Conservation (phyloP, 768 basidiomycete species). For the Mycena rosella region DNA sequence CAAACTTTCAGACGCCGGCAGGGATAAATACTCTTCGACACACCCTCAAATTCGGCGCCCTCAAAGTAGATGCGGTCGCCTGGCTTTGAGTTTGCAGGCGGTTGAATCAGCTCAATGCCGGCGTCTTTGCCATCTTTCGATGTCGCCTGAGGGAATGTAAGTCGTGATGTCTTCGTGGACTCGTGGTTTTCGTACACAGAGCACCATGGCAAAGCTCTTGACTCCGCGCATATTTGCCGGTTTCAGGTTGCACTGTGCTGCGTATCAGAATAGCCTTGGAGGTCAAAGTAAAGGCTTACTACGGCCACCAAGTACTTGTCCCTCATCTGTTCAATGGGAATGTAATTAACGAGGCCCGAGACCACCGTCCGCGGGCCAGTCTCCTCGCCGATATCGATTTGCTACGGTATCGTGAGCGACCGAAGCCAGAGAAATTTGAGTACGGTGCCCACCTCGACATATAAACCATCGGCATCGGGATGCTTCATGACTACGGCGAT, state of each 20-base stretch:
- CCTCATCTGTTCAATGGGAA: constrained; percentile 94
- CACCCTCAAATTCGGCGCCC: constrained; percentile 87
- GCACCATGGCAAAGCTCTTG: constrained; percentile 98
- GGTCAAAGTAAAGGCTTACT: constrained; percentile 57
- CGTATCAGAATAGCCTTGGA: constrained; percentile 1
- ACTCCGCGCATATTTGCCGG: constrained; percentile 97
- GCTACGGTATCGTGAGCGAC: constrained; percentile 56
- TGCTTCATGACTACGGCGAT: constrained; percentile 85
- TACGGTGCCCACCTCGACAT: constrained; percentile 79
- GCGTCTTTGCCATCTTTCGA: constrained; percentile 91
- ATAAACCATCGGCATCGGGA: constrained; percentile 97
- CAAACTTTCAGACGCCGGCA: not conserved
- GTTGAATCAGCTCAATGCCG: constrained; percentile 92
- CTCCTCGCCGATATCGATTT: constrained; percentile 97
- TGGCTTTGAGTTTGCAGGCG: constrained; percentile 86
- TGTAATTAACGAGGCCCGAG: constrained; percentile 96
- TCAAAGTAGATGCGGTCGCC: constrained; percentile 98
- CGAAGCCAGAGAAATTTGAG: not conserved
- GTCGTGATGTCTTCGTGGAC: not conserved
- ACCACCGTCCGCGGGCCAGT: constrained; percentile 96
- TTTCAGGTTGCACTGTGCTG: constrained; percentile 88
- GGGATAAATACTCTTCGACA: constrained; percentile 36
- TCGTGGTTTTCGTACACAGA: constrained; percentile 70
- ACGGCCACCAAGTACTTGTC: constrained; percentile 87
- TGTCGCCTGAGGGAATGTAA: constrained; percentile 70